Conservation (phyloP, 2,329 filamentous ascomycete genomes). For the Thielaviopsis euricoi region DNA sequence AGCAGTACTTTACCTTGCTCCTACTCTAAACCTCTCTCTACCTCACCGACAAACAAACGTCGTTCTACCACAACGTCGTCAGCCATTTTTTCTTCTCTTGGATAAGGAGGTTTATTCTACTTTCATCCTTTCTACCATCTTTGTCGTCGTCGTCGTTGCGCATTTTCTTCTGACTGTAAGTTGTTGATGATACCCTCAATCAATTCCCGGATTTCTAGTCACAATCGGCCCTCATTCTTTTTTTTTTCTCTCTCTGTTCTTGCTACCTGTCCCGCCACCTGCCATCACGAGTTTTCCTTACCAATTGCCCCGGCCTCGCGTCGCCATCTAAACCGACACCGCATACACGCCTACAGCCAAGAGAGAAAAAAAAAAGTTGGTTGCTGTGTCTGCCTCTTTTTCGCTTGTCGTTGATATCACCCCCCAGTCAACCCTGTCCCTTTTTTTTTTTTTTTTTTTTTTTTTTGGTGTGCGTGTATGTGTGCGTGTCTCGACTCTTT, state of each 20-base stretch:
- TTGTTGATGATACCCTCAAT: neutral
- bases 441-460: neutral
- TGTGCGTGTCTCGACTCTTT: neutral
- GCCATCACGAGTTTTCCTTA: neutral
- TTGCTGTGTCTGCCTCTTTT: neutral
- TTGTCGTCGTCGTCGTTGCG: conserved; percentile 6
- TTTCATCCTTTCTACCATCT: conserved; percentile 9
- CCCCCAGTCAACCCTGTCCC: neutral
- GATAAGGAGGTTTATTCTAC: conserved; percentile 8
- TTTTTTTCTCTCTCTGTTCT: neutral
- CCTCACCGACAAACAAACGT: conserved; percentile 12
- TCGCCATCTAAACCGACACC: neutral
- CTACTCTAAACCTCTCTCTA: conserved; percentile 4
- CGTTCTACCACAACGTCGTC: conserved; percentile 7
- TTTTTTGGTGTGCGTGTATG: too few relatives aligned
- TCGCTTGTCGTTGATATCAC: neutral
- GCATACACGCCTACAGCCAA: neutral
- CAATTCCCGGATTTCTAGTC: neutral
- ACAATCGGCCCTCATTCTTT: neutral
- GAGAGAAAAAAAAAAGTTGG: neutral
- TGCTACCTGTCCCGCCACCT: neutral
- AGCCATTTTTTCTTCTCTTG: conserved; percentile 7
- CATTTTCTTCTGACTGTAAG: conserved; percentile 10
- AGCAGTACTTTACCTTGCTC: neutral
- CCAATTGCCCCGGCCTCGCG: neutral